Evolutionary conservation across 192 early-diverging fungal species (phyloP).

Genomic region (Dissophora globulifera): DNA sequence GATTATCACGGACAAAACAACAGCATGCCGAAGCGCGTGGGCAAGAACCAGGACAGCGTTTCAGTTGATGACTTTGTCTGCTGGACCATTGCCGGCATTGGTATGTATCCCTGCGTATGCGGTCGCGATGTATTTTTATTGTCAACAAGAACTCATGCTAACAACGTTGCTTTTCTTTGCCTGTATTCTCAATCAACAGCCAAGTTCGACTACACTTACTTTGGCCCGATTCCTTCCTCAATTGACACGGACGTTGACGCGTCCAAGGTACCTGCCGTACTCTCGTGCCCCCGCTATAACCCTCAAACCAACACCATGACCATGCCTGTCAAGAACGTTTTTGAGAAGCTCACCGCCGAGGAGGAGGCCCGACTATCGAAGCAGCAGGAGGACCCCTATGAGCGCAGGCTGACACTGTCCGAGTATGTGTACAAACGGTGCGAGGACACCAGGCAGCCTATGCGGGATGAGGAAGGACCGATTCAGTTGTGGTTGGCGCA

Average conservation of each 20-base stretch:
- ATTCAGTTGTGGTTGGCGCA: conserved; percentile 52
- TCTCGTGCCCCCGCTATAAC: conserved; percentile 32
- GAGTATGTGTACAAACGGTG: conserved; percentile 53
- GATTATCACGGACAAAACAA: conserved; percentile 29
- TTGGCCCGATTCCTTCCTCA: conserved; percentile 47
- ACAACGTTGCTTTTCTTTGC: background rate
- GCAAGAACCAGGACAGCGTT: conserved; percentile 31
- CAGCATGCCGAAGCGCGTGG: conserved; percentile 24
- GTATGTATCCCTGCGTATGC: too few species aligned
- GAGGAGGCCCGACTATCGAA: conserved; percentile 27
- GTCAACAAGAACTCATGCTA: too few species aligned
- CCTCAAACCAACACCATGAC: conserved; percentile 43
- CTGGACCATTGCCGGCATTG: conserved; percentile 88
- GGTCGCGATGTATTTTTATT: too few species aligned
- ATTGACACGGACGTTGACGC: conserved; percentile 44
- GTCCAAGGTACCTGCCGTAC: conserved; percentile 43
- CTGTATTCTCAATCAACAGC: conserved; percentile 14
- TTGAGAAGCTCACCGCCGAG: conserved; percentile 33
- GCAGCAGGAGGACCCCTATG: conserved; percentile 43
- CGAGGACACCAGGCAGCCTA: conserved; percentile 49
- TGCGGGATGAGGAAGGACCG: conserved; percentile 46
- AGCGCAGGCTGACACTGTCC: conserved; percentile 38
- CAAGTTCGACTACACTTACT: conserved; percentile 58
- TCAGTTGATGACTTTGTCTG: conserved; percentile 78
- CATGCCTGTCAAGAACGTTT: conserved; percentile 54